Evolutionary conservation across 2,329 filamentous ascomycete genomes (phyloP).

Genomic region (Chaetomium sp.): DNA sequence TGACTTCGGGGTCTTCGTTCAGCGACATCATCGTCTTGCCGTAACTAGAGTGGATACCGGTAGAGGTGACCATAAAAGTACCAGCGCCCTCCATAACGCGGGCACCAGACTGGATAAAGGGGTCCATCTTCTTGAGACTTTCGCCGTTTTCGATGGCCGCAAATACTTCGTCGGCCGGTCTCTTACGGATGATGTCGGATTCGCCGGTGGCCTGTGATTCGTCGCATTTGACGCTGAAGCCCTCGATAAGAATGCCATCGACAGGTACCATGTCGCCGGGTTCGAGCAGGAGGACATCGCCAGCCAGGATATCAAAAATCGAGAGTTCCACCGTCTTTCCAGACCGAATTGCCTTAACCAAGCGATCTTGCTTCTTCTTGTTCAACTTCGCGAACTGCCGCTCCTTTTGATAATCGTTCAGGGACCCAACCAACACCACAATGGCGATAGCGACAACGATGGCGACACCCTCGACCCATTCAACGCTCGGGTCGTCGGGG

Average conservation of each 20-base stretch:
- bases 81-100: constrained; percentile 73
- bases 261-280: constrained; percentile 69
- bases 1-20: constrained; percentile 67
- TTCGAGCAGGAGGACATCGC: constrained; percentile 66
- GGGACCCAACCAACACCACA: constrained; percentile 67
- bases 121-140: constrained; percentile 65
- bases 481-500: constrained; percentile 49
- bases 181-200: constrained; percentile 68
- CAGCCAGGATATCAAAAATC: constrained; percentile 61
- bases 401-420: constrained; percentile 78
- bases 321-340: constrained; percentile 64
- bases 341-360: constrained; percentile 65
- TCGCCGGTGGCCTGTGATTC: constrained; percentile 75
- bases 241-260: constrained; percentile 66
- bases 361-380: constrained; percentile 69
- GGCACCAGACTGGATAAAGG: constrained; percentile 78
- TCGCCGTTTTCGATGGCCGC: constrained; percentile 61
- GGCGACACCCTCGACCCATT: constrained; percentile 77
- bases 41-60: constrained; percentile 66
- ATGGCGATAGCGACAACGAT: constrained; percentile 76
- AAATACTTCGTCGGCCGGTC: constrained; percentile 59
- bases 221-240: constrained; percentile 69
- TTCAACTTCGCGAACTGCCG: constrained; percentile 73
- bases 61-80: constrained; percentile 67
- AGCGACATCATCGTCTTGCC: constrained; percentile 69